Evolutionary conservation across 202 grass and related monocot species (phyloP).

Genomic region (Carex arenaria): DNA sequence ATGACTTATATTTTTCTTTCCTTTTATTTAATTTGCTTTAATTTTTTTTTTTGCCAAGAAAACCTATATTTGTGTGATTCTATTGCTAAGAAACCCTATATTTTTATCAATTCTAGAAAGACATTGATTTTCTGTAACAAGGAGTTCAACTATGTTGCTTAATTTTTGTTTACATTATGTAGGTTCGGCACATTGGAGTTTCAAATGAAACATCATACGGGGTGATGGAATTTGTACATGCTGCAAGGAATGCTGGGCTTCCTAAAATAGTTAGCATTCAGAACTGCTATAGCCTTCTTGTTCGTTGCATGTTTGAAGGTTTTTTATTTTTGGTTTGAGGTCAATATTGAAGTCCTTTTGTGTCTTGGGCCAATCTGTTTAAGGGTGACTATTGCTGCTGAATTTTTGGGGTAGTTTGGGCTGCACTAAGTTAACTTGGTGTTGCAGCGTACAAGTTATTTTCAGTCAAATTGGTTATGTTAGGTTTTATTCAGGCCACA

Average conservation of each 20-base stretch:
- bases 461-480: not conserved
- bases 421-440: not conserved
- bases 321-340: constrained; percentile 4
- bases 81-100: no score
- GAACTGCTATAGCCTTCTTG: constrained; percentile 86
- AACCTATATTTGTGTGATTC: not conserved
- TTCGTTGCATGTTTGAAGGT: constrained; percentile 83
- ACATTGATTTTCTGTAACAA: not conserved
- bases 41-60: not conserved
- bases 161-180: not conserved
- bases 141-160: constrained; percentile 9
- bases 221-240: constrained; percentile 89
- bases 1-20: not conserved
- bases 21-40: constrained; percentile 4
- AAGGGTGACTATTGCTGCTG: not conserved
- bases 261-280: constrained; percentile 96
- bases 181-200: constrained; percentile 93
- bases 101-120: not conserved
- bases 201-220: constrained; percentile 96
- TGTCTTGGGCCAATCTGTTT: not conserved
- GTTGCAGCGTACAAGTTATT: not conserved
- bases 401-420: not conserved
- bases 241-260: constrained; percentile 61
- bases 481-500: not conserved
- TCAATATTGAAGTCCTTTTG: not conserved